phyloP scores from a whole-genome alignment of 129 eudicot species.

The Chrysanthemum lavandulifolium region DNA sequence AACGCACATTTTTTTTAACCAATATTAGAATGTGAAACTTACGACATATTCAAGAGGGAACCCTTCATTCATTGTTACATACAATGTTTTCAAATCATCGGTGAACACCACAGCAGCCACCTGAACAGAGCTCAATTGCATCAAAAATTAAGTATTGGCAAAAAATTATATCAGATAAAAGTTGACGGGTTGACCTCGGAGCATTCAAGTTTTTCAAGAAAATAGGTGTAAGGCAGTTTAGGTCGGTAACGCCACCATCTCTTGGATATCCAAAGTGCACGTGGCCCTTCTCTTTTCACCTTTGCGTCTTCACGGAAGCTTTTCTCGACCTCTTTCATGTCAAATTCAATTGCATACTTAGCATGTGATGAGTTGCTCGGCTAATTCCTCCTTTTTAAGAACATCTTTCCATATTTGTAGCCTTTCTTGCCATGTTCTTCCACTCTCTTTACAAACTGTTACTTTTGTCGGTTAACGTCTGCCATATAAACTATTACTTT shows the following conservation, averaged over 20 bases:
- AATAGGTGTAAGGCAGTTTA: conserved; percentile 92
- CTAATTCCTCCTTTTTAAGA: conserved; percentile 70
- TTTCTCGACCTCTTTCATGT: conserved; percentile 92
- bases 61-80: conserved; percentile 95
- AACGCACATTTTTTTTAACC: conserved; percentile 10
- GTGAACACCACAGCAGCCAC: conserved; percentile 94
- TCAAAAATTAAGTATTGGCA: conserved; percentile 2
- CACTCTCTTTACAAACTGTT: conserved; percentile 27
- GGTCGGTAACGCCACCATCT: conserved; percentile 99
- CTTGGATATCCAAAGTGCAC: conserved; percentile 93
- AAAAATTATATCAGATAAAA: not conserved
- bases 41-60: conserved; percentile 90
- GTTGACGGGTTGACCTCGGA: conserved; percentile 61
- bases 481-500: too few relatives aligned
- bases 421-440: conserved; percentile 90
- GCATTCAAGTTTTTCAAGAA: conserved; percentile 84
- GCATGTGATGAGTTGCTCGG: conserved; percentile 62
- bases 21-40: conserved; percentile 26
- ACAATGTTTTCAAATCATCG: conserved; percentile 80
- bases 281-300: conserved; percentile 58
- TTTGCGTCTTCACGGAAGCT: conserved; percentile 85
- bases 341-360: conserved; percentile 82
- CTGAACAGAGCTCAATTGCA: conserved; percentile 38
- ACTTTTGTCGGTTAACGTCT: too few relatives aligned
- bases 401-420: conserved; percentile 71